Evolutionary conservation across 1,284 basidiomycete species (phyloP).

Genomic region (Lentinus polychrous): DNA sequence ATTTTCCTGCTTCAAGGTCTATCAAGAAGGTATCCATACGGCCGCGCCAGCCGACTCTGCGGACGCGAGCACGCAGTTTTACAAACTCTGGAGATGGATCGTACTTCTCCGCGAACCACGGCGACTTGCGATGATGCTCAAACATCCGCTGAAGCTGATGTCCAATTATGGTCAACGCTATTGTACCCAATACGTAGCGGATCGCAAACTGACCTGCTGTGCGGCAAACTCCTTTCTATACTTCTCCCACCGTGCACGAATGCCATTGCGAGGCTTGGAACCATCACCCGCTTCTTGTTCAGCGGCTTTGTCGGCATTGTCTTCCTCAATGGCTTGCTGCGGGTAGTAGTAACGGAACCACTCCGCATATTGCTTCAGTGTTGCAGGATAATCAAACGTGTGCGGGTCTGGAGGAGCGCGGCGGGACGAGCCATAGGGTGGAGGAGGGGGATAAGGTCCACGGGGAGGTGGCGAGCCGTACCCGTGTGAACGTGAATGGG

Average conservation of each 20-base stretch:
- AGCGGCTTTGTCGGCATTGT: conserved; percentile 71
- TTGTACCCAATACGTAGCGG: conserved; percentile 14
- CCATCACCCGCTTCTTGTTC: conserved; percentile 76
- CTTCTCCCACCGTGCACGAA: conserved; percentile 79
- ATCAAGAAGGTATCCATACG: conserved; percentile 65
- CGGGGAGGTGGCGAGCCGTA: conserved; percentile 54
- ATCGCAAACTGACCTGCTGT: conserved; percentile 53
- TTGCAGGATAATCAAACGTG: conserved; percentile 74
- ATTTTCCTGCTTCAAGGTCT: conserved; percentile 77
- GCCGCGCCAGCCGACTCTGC: conserved; percentile 77
- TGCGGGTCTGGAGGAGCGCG: conserved; percentile 75
- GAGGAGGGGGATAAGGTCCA: conserved; percentile 36
- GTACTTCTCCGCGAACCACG: conserved; percentile 95
- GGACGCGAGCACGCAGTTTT: conserved; percentile 65
- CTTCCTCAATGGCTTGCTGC: conserved; percentile 71
- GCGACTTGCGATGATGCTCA: conserved; percentile 84
- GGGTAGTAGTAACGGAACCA: conserved; percentile 84
- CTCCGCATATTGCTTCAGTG: conserved; percentile 81
- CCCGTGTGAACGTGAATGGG: conserved; percentile 57
- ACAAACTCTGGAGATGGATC: conserved; percentile 65
- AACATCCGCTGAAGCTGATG: conserved; percentile 86
- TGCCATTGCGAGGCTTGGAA: conserved; percentile 72
- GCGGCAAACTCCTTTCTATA: conserved; percentile 86
- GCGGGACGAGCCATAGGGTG: conserved; percentile 35
- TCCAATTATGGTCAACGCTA: conserved; percentile 22